These are phyloP conservation scores for Wilhelminamyces savonicus DNA, from an alignment of 805 yeast species.

Conservation along the genomic window DNA sequence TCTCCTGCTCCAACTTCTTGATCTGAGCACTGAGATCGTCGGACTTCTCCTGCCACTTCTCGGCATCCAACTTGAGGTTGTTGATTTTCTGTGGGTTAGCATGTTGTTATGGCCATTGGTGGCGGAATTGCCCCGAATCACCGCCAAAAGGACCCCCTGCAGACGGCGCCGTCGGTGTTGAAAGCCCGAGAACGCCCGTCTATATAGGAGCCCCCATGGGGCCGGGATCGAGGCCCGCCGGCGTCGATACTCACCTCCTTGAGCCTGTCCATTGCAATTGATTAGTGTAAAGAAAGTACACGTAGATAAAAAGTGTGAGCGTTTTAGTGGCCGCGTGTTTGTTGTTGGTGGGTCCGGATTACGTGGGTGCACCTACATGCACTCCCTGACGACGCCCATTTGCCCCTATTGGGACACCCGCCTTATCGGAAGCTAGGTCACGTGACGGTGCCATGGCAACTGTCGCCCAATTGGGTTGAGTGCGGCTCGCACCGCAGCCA, in stretches of 20 bases:
- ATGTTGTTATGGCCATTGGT: not conserved
- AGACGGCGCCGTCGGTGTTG: not conserved
- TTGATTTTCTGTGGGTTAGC: conserved; percentile 58
- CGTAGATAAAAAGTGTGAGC: conserved; percentile 1
- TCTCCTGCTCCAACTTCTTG: conserved; percentile 89
- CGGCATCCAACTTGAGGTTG: conserved; percentile 90
- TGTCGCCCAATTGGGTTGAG: too few species aligned
- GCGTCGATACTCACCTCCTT: conserved; percentile 46
- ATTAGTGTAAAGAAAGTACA: conserved; percentile 1
- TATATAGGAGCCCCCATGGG: not conserved
- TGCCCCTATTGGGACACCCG: not conserved
- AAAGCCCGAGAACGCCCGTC: not conserved
- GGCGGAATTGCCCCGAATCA: not conserved
- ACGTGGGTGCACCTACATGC: conserved; percentile 1
- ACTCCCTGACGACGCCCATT: not conserved
- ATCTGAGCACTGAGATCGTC: conserved; percentile 77
- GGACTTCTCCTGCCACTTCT: conserved; percentile 94
- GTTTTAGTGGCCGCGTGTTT: not conserved
- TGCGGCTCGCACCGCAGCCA: too few species aligned
- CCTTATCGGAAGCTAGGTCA: conserved; percentile 1
- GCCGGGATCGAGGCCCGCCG: not conserved
- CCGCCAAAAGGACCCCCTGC: not conserved
- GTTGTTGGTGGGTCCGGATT: conserved; percentile 1
- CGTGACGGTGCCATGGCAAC: not conserved
- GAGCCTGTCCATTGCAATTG: conserved; percentile 47